Base-by-base conservation (phyloP, 352 stramenopile species). In the Pythium biforme region DNA sequence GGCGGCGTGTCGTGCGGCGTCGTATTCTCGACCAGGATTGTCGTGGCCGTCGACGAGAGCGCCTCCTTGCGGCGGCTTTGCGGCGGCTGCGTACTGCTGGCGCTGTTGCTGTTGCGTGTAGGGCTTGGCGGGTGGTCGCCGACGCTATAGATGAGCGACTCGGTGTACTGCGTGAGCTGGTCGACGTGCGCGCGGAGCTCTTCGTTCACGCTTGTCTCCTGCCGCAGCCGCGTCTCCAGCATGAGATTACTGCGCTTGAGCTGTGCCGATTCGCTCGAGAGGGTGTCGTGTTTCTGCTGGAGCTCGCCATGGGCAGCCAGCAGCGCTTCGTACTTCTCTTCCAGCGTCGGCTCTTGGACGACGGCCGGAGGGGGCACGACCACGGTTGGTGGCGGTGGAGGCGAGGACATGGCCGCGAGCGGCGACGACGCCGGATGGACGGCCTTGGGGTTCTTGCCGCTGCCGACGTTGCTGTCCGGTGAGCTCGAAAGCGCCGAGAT, bases 101-200 rank as follows among this genome's bases (percentile, higher is more conserved):
- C 15, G 20, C 22, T 25, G 41, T n/a, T 49, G 41, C 41, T n/a
- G 14, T 17, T 20, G 14, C 37, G 37, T 14, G 37, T 4, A n/a
- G 31, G 10, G 22, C 37, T 23, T 14, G 31, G 29, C 43, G 26
- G 33, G 19, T 37, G 53, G 12, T 51, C 60, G 11, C 51, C 53
- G 12, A 31, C 62, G 14, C 48, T 76, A 34, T 70, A 70, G 29
- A 88, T 83, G 20, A 87, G 45, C 15, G 83, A 88, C 56, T 87
- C 83, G 9, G 77, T 86, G 57, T 89, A 90, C 65, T 85, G 68
- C 29, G 83, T 89, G 37, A 90, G 57, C 52, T 90, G 83, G 64
- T 89, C 80, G 10, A 92, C 70, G 46, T 90, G 77, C 12, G 75
- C 75, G 29, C 83, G 83, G 22, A 92, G 70, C 55, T 79, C 82